Evolutionary conservation across 768 basidiomycete species (phyloP).

Genomic region (Atractiella rhizophila): DNA sequence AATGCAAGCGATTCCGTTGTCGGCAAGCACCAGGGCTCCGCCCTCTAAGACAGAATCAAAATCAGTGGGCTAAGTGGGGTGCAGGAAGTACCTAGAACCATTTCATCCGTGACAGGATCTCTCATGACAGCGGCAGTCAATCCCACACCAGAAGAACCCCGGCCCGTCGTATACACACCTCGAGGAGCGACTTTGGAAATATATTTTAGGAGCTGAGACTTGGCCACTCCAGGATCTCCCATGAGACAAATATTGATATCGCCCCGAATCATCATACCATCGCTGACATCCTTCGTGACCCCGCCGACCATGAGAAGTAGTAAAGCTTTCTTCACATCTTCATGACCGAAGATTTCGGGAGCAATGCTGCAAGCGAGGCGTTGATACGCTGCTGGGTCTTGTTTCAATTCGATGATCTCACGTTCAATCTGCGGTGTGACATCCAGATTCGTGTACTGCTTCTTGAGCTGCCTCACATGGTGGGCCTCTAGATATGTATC

Average conservation of each 20-base stretch:
- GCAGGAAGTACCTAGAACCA: conserved; percentile 91
- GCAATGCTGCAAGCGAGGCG: conserved; percentile 82
- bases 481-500: conserved; percentile 91
- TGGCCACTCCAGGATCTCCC: conserved; percentile 99
- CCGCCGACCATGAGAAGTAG: conserved; percentile 80
- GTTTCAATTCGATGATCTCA: conserved; percentile 39
- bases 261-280: conserved; percentile 96
- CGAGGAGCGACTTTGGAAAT: conserved; percentile 95
- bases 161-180: conserved; percentile 93
- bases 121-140: conserved; percentile 97
- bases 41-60: conserved; percentile 40
- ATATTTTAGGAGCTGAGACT: conserved; percentile 88
- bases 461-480: conserved; percentile 78
- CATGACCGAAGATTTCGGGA: conserved; percentile 93
- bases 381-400: conserved; percentile 56
- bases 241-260: conserved; percentile 94
- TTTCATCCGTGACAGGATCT: conserved; percentile 96
- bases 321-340: conserved; percentile 89
- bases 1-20: conserved; percentile 98
- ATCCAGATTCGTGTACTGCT: conserved; percentile 89
- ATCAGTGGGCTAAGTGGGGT: conserved; percentile 8
- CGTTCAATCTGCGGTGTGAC: conserved; percentile 56
- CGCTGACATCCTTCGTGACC: conserved; percentile 78
- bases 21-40: conserved; percentile 91
- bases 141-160: conserved; percentile 95